A percentile compares a stretch with the other conserved stretches of the same genome.
These are phyloP conservation scores for Collariella sp. DNA, from an alignment of 495 filamentous ascomycete genomes.

Conservation along the genomic window DNA sequence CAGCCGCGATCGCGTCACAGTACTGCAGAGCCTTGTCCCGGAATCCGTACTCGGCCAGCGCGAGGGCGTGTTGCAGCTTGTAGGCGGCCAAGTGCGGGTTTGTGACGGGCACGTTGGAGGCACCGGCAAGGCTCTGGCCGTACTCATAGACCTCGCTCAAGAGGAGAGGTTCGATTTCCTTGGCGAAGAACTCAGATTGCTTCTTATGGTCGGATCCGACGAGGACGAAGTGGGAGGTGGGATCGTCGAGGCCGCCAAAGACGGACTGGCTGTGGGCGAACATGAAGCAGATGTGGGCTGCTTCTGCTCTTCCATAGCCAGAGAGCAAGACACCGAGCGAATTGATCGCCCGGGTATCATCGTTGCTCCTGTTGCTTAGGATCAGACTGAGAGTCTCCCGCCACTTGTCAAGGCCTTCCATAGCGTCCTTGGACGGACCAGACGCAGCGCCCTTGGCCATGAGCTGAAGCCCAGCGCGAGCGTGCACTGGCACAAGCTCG, in stretches of 20 bases:
- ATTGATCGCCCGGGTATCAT: constrained; percentile 66
- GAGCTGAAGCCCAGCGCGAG: constrained; percentile 85
- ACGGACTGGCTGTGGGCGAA: constrained; percentile 50
- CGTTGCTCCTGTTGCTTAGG: constrained; percentile 73
- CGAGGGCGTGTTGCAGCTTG: constrained; percentile 78
- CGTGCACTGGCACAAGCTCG: constrained; percentile 90
- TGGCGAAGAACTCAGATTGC: constrained; percentile 55
- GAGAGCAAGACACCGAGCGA: constrained; percentile 78
- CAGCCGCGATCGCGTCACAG: constrained; percentile 72
- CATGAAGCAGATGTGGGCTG: constrained; percentile 77
- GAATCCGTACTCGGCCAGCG: constrained; percentile 74
- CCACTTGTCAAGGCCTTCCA: constrained; percentile 88
- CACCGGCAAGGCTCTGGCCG: constrained; percentile 56
- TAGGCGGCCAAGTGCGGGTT: constrained; percentile 77
- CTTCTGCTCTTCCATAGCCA: constrained; percentile 79
- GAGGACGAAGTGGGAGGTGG: constrained; percentile 66
- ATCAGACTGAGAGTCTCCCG: constrained; percentile 79
- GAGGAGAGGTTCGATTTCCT: constrained; percentile 73
- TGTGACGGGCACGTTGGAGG: constrained; percentile 45
- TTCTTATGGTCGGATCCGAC: constrained; percentile 72
- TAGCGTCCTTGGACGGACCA: constrained; percentile 58
- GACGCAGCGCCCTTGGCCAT: constrained; percentile 57
- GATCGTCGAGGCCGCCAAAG: constrained; percentile 79
- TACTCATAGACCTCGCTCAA: constrained; percentile 93
- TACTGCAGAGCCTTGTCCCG: constrained; percentile 81